Evolutionary conservation across 192 early-diverging fungal species (phyloP).

Genomic region (Diversispora eburnea): DNA sequence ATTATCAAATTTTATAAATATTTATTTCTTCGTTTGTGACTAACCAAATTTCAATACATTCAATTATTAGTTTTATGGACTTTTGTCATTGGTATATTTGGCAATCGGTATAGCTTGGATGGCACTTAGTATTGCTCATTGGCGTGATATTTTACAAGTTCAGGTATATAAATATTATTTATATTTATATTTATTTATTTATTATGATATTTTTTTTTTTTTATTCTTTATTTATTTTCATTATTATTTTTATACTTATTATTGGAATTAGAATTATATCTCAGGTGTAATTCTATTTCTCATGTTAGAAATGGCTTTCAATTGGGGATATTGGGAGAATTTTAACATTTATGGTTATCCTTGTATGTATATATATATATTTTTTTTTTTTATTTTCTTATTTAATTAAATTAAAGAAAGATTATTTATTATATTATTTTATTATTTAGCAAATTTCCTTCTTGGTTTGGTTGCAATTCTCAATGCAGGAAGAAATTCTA

Average conservation of each 20-base stretch:
- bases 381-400: background rate
- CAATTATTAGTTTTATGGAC: slow-evolving; percentile 66
- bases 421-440: background rate
- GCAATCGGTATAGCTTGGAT: slow-evolving; percentile 76
- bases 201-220: slow-evolving; percentile 2
- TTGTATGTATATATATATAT: slow-evolving; percentile 48
- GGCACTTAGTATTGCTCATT: slow-evolving; percentile 69
- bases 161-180: slow-evolving; percentile 47
- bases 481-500: slow-evolving; percentile 84
- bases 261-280: slow-evolving; percentile 62
- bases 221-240: background rate
- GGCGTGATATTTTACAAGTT: slow-evolving; percentile 86
- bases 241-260: no score
- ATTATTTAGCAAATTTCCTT: slow-evolving; percentile 50
- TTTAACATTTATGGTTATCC: slow-evolving; percentile 61
- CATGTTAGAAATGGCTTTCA: slow-evolving; percentile 88
- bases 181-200: background rate
- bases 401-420: background rate
- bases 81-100: slow-evolving; percentile 70
- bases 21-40: slow-evolving; percentile 19
- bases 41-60: background rate
- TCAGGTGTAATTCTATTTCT: slow-evolving; percentile 81
- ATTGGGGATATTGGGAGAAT: slow-evolving; percentile 78
- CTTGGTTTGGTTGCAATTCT: slow-evolving; percentile 73
- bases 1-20: background rate